Percentiles rank a stretch among this genome's conserved stretches.
Conservation (phyloP, 345 rosid genomes). For the Cardamine chenopodiifolia region DNA sequence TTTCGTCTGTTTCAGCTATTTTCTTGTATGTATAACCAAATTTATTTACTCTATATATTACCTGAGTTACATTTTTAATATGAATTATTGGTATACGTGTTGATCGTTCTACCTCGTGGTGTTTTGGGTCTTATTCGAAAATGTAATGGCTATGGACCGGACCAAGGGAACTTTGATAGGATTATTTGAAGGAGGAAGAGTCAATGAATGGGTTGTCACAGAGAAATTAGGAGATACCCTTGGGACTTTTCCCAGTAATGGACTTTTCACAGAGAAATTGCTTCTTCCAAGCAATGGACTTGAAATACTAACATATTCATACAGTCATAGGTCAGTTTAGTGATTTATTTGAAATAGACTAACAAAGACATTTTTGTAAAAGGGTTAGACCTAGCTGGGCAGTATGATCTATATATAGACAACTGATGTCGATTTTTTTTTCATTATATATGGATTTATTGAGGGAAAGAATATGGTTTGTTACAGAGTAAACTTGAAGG, state of each 20-base stretch:
- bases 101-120: constrained; percentile 57
- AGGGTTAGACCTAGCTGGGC: background rate
- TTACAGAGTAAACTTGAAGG: constrained; percentile 35
- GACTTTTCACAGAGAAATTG: no score
- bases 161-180: constrained; percentile 57
- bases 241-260: constrained; percentile 41
- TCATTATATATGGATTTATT: background rate
- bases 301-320: no score
- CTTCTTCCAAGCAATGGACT: no score
- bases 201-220: constrained; percentile 38
- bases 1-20: no score
- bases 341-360: background rate
- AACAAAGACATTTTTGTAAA: background rate
- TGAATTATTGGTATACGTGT: constrained; percentile 11
- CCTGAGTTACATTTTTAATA: background rate
- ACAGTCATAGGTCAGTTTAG: background rate
- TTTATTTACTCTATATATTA: background rate
- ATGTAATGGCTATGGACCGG: constrained; percentile 60
- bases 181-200: constrained; percentile 31
- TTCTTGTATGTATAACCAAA: no score
- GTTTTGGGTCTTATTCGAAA: constrained; percentile 59
- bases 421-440: no score
- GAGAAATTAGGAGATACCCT: constrained; percentile 49
- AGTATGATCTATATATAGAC: no score
- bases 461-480: background rate